Percentiles rank a stretch among this genome's conserved stretches.
Conservation (phyloP, 306 rosid genomes). For the Alnus rubra region DNA sequence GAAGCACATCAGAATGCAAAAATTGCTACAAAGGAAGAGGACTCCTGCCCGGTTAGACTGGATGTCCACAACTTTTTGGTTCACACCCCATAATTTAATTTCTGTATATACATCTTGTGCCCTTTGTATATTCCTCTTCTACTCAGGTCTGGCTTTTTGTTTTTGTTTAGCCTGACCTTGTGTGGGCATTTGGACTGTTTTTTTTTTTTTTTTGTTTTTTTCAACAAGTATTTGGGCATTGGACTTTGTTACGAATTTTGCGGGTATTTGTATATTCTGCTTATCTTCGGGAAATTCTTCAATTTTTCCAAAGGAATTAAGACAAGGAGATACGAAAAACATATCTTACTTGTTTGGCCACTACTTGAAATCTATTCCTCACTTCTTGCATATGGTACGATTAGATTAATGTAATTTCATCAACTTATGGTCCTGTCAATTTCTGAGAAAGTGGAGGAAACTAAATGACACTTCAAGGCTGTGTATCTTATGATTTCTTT, state of each 20-base stretch:
- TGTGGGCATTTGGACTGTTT: background rate
- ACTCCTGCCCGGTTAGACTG: constrained; percentile 4
- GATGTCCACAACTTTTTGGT: constrained; percentile 18
- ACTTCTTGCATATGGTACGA: background rate
- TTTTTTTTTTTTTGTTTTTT: no score
- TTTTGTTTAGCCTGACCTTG: constrained; percentile 44
- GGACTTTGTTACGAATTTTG: background rate
- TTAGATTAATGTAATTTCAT: background rate
- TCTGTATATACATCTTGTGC: constrained; percentile 29
- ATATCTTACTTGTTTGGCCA: background rate
- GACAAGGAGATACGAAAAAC: background rate
- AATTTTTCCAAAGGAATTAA: background rate
- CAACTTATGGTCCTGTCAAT: background rate
- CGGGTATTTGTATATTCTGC: background rate
- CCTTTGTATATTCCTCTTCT: constrained; percentile 26
- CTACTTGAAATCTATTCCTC: background rate
- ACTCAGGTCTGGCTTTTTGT: constrained; percentile 46
- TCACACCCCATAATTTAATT: constrained; percentile 19
- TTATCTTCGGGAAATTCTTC: background rate
- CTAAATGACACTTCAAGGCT: background rate
- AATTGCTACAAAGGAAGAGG: background rate
- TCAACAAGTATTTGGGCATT: background rate
- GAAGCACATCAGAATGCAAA: background rate
- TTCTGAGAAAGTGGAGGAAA: background rate
- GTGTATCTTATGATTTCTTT: no score